Conservation (phyloP, 441 rosid genomes). For the Pelargonium australe region DNA sequence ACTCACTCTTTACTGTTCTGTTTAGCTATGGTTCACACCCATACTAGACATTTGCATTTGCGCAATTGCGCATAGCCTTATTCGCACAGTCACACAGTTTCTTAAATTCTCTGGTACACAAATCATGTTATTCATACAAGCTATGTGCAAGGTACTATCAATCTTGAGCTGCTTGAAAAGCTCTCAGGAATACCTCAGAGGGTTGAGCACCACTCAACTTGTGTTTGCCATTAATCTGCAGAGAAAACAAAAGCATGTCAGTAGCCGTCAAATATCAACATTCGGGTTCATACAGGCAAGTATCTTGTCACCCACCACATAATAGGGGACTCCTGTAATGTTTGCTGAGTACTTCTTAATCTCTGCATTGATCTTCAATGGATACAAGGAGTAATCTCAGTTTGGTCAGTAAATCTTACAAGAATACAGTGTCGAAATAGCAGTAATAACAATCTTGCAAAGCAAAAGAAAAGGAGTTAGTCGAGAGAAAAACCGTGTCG, state of each 20-base stretch:
- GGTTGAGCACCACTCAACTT: constrained; percentile 74
- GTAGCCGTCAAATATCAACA: neutral
- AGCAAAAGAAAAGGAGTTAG: constrained; percentile 8
- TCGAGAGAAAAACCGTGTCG: constrained; percentile 40
- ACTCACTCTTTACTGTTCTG: too few species aligned
- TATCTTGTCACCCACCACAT: constrained; percentile 38
- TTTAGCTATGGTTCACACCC: too few species aligned
- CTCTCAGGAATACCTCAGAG: constrained; percentile 58
- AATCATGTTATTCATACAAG: neutral
- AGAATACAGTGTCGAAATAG: neutral
- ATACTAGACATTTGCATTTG: too few species aligned
- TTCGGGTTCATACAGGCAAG: neutral
- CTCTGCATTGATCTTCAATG: constrained; percentile 60
- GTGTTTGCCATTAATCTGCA: constrained; percentile 71
- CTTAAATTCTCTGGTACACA: constrained; percentile 11
- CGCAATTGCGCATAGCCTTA: neutral
- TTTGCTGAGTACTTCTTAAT: constrained; percentile 47
- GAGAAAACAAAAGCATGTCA: constrained; percentile 11
- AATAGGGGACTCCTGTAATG: constrained; percentile 73
- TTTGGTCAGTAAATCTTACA: neutral
- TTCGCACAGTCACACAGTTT: neutral
- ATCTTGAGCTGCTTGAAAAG: constrained; percentile 47
- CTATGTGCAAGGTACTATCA: constrained; percentile 10
- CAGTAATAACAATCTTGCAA: neutral
- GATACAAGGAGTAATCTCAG: constrained; percentile 8